phyloP scores from a whole-genome alignment of 352 stramenopile genomes.

The Phytophthora parvispora region DNA sequence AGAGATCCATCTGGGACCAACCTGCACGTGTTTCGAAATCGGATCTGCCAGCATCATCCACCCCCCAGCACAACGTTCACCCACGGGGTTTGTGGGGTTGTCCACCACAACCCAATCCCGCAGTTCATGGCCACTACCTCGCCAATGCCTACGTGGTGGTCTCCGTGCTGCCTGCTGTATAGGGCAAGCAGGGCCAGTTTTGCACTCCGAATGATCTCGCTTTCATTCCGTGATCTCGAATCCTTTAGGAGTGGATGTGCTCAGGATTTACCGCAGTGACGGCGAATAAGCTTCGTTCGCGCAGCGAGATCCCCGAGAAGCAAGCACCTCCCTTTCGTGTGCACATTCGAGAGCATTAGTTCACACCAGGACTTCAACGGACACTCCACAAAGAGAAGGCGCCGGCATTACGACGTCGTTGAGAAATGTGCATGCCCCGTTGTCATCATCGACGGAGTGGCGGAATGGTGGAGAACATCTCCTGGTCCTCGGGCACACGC shows the following conservation, averaged over 20 bases:
- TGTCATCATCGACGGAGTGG: not conserved
- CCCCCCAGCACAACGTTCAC: not conserved
- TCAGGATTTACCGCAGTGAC: not conserved
- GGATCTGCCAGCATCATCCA: not conserved
- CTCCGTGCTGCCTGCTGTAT: too few species aligned
- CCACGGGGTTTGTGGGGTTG: too few species aligned
- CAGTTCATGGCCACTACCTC: not conserved
- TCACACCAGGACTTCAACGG: not conserved
- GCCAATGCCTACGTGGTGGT: not conserved
- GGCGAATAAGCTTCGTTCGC: not conserved
- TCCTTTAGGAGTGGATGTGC: not conserved
- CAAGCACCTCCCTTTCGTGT: not conserved
- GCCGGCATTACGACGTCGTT: not conserved
- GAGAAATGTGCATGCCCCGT: conserved; percentile 3
- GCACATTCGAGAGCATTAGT: not conserved
- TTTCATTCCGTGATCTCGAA: too few species aligned
- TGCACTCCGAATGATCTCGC: too few species aligned
- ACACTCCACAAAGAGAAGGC: not conserved
- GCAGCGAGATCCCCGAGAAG: conserved; percentile 15
- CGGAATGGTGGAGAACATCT: not conserved
- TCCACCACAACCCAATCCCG: not conserved
- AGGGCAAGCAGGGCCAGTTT: too few species aligned
- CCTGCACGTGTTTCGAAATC: not conserved
- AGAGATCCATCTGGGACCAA: not conserved
- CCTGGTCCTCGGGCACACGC: too few species aligned